Evolutionary conservation across 345 rosid genomes (phyloP).

Genomic region (Syzygium grande): DNA sequence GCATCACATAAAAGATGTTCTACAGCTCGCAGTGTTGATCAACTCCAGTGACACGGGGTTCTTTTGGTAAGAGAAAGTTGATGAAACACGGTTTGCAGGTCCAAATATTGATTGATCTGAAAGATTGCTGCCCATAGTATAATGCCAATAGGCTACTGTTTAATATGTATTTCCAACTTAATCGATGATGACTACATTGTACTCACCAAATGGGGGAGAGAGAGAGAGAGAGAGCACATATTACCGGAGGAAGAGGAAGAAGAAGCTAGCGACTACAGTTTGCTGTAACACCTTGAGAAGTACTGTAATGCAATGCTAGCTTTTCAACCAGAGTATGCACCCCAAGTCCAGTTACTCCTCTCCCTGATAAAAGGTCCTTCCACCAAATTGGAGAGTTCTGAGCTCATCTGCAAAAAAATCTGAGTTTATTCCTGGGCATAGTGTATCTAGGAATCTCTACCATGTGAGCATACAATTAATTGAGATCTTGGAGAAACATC

Average conservation of each 20-base stretch:
- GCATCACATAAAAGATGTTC: background rate
- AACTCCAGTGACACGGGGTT: background rate
- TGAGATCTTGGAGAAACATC: background rate
- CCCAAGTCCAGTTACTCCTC: background rate
- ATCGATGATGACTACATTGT: background rate
- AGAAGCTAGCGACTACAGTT: background rate
- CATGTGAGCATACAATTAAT: background rate
- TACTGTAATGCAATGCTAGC: background rate
- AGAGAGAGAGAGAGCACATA: background rate
- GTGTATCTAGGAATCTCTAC: background rate
- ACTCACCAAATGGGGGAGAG: background rate
- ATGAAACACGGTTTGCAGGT: background rate
- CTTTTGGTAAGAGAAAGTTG: background rate
- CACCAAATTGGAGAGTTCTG: background rate
- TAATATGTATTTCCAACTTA: background rate
- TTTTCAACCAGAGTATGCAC: background rate
- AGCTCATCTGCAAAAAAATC: background rate
- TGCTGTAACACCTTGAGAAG: background rate
- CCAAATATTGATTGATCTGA: background rate
- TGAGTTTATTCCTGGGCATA: background rate
- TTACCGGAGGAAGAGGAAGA: background rate
- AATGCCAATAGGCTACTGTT: background rate
- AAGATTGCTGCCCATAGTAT: background rate
- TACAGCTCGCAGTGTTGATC: background rate
- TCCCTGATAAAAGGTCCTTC: background rate